Conservation (phyloP, 331 rosid species). For the Quercus tomentella region DNA sequence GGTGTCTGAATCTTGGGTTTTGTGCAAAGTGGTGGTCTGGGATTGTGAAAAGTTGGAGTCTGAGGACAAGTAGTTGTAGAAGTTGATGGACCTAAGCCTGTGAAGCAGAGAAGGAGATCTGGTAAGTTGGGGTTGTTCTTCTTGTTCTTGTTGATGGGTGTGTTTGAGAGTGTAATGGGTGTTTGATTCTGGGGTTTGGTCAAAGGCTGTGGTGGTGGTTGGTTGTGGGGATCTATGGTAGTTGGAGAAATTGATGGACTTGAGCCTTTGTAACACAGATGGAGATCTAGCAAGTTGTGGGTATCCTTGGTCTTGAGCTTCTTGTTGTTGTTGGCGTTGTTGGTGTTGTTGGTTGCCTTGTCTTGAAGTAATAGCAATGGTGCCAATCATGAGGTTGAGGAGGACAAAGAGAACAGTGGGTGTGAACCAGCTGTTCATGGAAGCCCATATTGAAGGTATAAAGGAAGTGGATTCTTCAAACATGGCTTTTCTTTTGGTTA, state of each 20-base stretch:
- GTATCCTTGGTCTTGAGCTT: constrained; percentile 14
- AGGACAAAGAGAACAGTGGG: constrained; percentile 76
- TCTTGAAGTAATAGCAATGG: constrained; percentile 68
- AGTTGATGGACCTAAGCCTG: constrained; percentile 60
- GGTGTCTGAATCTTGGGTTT: constrained; percentile 13
- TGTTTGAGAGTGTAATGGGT: constrained; percentile 1
- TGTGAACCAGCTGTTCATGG: constrained; percentile 76
- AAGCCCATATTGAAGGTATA: constrained; percentile 60
- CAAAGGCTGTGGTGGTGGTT: neutral
- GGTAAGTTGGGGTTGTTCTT: constrained; percentile 11
- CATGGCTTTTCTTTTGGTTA: constrained; percentile 39
- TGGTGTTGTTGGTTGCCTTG: constrained; percentile 17
- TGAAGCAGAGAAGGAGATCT: constrained; percentile 81
- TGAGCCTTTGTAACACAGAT: constrained; percentile 62
- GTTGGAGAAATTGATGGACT: constrained; percentile 55
- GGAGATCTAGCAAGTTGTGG: constrained; percentile 60
- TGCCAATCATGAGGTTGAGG: constrained; percentile 76
- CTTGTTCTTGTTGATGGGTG: constrained; percentile 8
- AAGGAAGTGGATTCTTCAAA: constrained; percentile 54
- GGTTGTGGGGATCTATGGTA: constrained; percentile 49
- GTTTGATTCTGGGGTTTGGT: constrained; percentile 16
- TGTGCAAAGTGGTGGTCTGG: neutral
- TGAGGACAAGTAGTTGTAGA: constrained; percentile 29
- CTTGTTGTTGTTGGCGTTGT: constrained; percentile 13
- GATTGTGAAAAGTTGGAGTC: constrained; percentile 22